phyloP scores from a whole-genome alignment of 768 basidiomycete genomes.

The Chalciporus pseudorubinellus region DNA sequence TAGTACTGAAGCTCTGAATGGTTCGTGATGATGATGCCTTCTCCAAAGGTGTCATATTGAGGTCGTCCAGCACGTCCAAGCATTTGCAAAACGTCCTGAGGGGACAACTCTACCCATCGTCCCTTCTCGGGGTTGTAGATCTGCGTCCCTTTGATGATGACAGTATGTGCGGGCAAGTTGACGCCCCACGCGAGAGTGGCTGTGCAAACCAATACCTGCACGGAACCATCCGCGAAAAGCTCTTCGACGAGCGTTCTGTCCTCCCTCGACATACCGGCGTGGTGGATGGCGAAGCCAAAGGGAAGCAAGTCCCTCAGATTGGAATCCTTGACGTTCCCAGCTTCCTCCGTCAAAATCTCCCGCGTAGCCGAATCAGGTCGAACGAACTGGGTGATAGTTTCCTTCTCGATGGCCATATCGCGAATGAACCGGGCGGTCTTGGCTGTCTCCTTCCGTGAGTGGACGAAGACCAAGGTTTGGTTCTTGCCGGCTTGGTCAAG shows the following conservation, averaged over 20 bases:
- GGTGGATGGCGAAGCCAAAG: slow-evolving; percentile 97
- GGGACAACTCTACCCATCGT: slow-evolving; percentile 92
- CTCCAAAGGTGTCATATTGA: slow-evolving; percentile 95
- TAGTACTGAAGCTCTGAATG: slow-evolving; percentile 98
- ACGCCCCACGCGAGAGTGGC: slow-evolving; percentile 99
- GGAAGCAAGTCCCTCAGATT: slow-evolving; percentile 88
- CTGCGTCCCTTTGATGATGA: slow-evolving; percentile 99
- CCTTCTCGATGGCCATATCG: slow-evolving; percentile 94
- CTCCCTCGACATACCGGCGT: slow-evolving; percentile 92
- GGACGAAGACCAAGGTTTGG: slow-evolving; percentile 94
- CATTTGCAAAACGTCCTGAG: slow-evolving; percentile 98
- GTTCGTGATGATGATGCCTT: slow-evolving; percentile 98
- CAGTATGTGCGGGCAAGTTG: slow-evolving; percentile 94
- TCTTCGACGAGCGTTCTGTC: slow-evolving; percentile 93
- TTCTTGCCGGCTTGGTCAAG: slow-evolving; percentile 89
- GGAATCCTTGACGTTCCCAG: slow-evolving; percentile 74
- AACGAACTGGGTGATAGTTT: slow-evolving; percentile 94
- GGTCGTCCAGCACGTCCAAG: slow-evolving; percentile 96
- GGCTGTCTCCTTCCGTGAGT: slow-evolving; percentile 97
- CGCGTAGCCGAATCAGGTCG: slow-evolving; percentile 89
- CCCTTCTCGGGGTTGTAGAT: slow-evolving; percentile 99
- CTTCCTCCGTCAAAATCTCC: slow-evolving; percentile 86
- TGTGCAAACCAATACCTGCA: slow-evolving; percentile 95
- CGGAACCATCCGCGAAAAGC: slow-evolving; percentile 85
- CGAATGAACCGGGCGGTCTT: slow-evolving; percentile 95